phyloP scores from a whole-genome alignment of 805 yeast species.

The Wickerhamomyces mucosus region DNA sequence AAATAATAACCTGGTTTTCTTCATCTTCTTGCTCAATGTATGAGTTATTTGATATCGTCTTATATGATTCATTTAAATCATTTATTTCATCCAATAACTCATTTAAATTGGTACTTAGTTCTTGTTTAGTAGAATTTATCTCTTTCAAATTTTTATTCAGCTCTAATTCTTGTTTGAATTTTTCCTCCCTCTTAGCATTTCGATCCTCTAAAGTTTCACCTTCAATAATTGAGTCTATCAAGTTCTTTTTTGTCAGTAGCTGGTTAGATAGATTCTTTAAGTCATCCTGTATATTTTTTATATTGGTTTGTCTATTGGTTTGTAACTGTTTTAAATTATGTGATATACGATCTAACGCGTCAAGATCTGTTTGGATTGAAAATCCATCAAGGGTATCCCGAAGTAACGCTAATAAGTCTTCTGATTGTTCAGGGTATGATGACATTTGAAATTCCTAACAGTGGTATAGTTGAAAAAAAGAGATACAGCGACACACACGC shows the following conservation, averaged over 20 bases:
- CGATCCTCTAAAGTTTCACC: conserved; percentile 23
- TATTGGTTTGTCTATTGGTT: conserved; percentile 21
- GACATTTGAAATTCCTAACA: too few species aligned
- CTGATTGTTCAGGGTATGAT: too few species aligned
- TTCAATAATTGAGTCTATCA: conserved; percentile 18
- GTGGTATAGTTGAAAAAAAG: too few species aligned
- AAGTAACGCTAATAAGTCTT: conserved; percentile 21
- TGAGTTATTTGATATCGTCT: conserved; percentile 19
- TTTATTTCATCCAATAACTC: conserved; percentile 28
- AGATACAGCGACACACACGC: too few species aligned
- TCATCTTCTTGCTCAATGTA: conserved; percentile 16
- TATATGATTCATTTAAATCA: conserved; percentile 25
- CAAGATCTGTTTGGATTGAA: conserved; percentile 42
- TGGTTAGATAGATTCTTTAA: conserved; percentile 13
- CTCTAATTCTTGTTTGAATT: conserved; percentile 38
- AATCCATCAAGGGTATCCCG: conserved; percentile 37
- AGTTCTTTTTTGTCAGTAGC: conserved; percentile 8
- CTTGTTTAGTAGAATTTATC: conserved; percentile 33
- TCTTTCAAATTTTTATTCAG: conserved; percentile 45
- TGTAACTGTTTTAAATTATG: conserved; percentile 26
- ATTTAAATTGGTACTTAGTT: conserved; percentile 27
- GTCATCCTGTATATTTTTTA: conserved; percentile 13
- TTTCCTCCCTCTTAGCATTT: conserved; percentile 22
- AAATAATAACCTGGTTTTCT: conserved; percentile 33
- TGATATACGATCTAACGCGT: conserved; percentile 34